A percentile compares a stretch with the other conserved stretches of the same genome.
Evolutionary conservation across 2,329 filamentous ascomycete genomes (phyloP).

Genomic region (Didymella exigua): DNA sequence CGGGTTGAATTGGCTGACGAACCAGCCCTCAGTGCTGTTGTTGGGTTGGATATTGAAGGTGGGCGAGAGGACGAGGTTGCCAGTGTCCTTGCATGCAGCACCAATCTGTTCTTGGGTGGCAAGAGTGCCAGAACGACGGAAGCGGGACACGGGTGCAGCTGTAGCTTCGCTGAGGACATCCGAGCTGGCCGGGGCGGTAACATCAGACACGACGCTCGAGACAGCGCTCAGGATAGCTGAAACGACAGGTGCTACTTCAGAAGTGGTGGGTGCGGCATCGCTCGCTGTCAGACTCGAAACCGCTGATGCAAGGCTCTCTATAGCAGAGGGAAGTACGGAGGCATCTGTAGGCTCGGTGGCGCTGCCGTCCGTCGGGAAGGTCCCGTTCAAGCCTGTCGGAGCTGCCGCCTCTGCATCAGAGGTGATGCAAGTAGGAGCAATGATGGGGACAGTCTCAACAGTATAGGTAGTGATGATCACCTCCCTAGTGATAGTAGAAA

Average conservation of each 20-base stretch:
- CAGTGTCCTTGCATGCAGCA: conserved; percentile 30
- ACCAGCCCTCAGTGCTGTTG: conserved; percentile 30
- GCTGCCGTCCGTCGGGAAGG: background rate
- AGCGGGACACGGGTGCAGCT: background rate
- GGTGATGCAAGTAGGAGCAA: conserved; percentile 8
- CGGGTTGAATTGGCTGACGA: conserved; percentile 20
- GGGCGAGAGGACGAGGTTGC: conserved; percentile 37
- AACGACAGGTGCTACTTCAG: background rate
- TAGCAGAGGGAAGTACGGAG: background rate
- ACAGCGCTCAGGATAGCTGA: conserved; percentile 5
- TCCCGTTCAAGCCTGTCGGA: conserved; percentile 4
- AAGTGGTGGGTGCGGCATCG: background rate
- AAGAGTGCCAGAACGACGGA: conserved; percentile 22
- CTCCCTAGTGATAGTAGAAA: conserved; percentile 16
- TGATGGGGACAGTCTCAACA: conserved; percentile 13
- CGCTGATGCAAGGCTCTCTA: background rate
- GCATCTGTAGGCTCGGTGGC: conserved; percentile 1
- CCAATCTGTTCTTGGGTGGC: conserved; percentile 35
- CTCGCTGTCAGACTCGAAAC: background rate
- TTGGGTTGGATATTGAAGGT: conserved; percentile 27
- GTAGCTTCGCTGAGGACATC: background rate
- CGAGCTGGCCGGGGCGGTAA: conserved; percentile 1
- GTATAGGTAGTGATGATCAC: conserved; percentile 20
- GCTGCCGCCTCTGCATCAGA: background rate
- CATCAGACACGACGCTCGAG: conserved; percentile 8